Conservation (phyloP, 2,329 filamentous ascomycete species). For the Talaromyces sp. region DNA sequence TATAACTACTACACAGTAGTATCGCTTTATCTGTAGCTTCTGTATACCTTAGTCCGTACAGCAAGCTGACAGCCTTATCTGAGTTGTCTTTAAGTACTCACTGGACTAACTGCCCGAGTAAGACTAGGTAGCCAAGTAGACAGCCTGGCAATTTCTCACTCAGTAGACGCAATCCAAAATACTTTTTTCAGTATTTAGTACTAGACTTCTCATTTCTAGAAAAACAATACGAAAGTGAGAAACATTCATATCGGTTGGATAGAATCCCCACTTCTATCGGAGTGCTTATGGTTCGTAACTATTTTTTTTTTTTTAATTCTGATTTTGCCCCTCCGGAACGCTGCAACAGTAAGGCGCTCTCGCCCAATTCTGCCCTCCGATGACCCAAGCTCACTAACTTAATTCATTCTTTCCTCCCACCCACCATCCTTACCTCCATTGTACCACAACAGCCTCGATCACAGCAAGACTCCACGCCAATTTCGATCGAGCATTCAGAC, state of each 20-base stretch:
- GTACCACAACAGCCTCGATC: background rate
- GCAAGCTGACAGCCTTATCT: background rate
- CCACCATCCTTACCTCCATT: background rate
- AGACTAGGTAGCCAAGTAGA: background rate
- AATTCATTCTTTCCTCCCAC: background rate
- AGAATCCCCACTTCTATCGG: background rate
- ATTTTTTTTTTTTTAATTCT: background rate
- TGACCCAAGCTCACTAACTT: conserved; percentile 2
- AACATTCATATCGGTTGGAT: background rate
- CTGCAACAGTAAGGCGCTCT: background rate
- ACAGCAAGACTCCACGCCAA: background rate
- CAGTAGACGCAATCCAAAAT: background rate
- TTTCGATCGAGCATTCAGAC: background rate
- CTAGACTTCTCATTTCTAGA: background rate
- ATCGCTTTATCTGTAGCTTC: background rate
- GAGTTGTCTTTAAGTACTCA: background rate
- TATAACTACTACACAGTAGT: background rate
- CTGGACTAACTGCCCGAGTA: background rate
- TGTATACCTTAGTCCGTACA: background rate
- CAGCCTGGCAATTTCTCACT: background rate
- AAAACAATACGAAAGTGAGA: background rate
- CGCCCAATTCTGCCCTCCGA: background rate
- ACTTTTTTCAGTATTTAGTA: background rate
- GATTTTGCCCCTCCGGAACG: conserved; percentile 5
- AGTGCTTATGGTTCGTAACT: background rate